Base-by-base conservation (phyloP, 345 rosid genomes). In the Sonneratia caseolaris region DNA sequence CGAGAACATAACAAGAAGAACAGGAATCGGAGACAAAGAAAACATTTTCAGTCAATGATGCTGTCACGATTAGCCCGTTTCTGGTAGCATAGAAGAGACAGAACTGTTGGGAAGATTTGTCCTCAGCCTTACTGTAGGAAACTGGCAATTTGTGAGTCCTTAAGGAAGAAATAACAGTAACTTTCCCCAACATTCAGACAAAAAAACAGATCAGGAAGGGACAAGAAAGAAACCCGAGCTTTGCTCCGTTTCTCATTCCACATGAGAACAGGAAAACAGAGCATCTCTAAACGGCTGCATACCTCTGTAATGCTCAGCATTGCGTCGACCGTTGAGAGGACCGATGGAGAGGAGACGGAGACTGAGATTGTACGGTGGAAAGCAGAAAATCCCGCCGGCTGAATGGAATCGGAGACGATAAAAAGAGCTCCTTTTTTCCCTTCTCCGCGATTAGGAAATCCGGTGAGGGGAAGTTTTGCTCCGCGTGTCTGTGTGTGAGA, bases 261-360 rank as follows among this genome's bases (percentile, higher is more conserved):
- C 35, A 22, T 57, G 64, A 6, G 35, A 42, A 35, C 13, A 10
- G 12, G 66, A 62, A 27, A 11, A 62, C 15, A 35, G 38, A 35
- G 38, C 37, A 24, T 32, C 10, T 27, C 38, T 62, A 3, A 10
- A 22, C 6, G 36, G n/a, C 24, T 59, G 35, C 70, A 70, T 78
- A 86, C 88, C 90, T 86, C 81, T 79, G 81, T 72, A 84, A 74
- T 85, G 84, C 73, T 81, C 76, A 82, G 76, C 81, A 82, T 84
- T 81, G 81, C 74, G 74, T 70, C 7, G 75, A 71, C 35, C 74
- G 16, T 65, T 69, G 22, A 68, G 53, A 22, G 13, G 35, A 71
- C 22, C 70, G 37, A 68, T 16, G 72, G 79, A 77, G 76, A 71
- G 68, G 66, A 82, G 75, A 72, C 19, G 27, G 61, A 7, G 37